Conservation (phyloP, 1,284 basidiomycete species). For the Pyrrhoderma noxium region DNA sequence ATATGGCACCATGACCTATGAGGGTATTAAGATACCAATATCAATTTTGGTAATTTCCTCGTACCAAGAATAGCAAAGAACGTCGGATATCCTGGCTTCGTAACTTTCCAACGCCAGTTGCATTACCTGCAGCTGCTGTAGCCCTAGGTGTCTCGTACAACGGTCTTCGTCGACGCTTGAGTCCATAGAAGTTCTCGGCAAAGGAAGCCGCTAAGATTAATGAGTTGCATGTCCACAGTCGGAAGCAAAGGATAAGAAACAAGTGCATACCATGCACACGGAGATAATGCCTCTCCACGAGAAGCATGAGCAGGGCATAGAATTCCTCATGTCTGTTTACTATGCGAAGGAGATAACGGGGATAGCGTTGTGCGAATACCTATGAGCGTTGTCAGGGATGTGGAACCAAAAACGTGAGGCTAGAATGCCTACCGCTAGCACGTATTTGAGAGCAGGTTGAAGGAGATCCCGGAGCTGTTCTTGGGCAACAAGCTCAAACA, state of each 20-base stretch:
- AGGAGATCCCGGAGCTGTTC: constrained; percentile 90
- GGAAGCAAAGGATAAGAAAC: no score
- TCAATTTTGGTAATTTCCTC: constrained; percentile 22
- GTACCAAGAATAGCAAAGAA: constrained; percentile 73
- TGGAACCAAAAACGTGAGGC: not conserved
- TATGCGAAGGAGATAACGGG: constrained; percentile 84
- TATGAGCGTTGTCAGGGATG: constrained; percentile 28
- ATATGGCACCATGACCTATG: constrained; percentile 83
- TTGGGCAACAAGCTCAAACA: constrained; percentile 94
- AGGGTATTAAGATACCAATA: not conserved
- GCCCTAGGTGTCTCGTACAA: constrained; percentile 61
- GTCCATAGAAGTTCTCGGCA: constrained; percentile 88
- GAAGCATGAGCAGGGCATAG: constrained; percentile 81
- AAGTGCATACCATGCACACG: constrained; percentile 63
- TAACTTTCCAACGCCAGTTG: constrained; percentile 58
- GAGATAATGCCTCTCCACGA: constrained; percentile 90
- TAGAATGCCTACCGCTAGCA: constrained; percentile 64
- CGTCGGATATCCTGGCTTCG: constrained; percentile 56
- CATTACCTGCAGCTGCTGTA: constrained; percentile 56
- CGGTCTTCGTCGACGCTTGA: constrained; percentile 71
- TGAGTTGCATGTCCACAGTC: no score
- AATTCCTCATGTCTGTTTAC: constrained; percentile 97
- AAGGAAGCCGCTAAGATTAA: constrained; percentile 69
- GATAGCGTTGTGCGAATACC: constrained; percentile 95
- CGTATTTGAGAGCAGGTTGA: constrained; percentile 94